Base-by-base conservation (phyloP, 2,329 filamentous ascomycete genomes). In the Alternaria arborescens region DNA sequence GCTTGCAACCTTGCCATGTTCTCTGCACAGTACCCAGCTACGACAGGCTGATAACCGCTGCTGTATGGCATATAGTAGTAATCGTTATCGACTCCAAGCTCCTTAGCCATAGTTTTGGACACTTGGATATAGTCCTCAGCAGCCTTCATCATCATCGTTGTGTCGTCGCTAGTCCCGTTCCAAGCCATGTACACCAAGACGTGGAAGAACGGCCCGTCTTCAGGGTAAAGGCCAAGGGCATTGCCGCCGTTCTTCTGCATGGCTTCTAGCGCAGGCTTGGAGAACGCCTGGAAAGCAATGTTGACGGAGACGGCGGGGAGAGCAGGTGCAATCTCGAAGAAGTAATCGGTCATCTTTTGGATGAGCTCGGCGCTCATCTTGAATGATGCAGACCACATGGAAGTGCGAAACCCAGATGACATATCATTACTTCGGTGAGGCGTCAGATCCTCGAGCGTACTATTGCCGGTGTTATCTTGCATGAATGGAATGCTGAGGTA, bases 21-120 rank as follows among this genome's bases (percentile, higher is more conserved):
- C 1, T 62, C 66, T 12, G 67, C 28, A 0, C 82, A 81, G 61
- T 84, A 84, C 11, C 79, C 72, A 11, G 69, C 67, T 46, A 84
- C 62, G 3, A 48, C 46, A 24, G 46, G 46, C 8, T 48, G 12
- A 24, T 36, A 24, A 4, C 46, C 30, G 20, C 30, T 48, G 18
- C 46, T 48, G 20, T 48, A 36, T 34, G 46, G 46, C 30, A 48
- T 36, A 10, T 48, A 48, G 18, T n/a, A 48, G 46, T 36, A 48
- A 32, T 24, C 30, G 30, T 36, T 48, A 24, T 48, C 46, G 20
- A 48, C 46, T 3, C 46, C 18, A 16, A 48, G 30, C 4, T 48
- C 44, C 18, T 16, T 48, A 22, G 26, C 44, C 26, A 47, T 47
- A 8, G 26, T 8, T 6, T 32, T 47, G 6, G 44, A 47, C 26